phyloP scores from a whole-genome alignment of 371 early-diverging fungal species.

The Mortierella sp. region DNA sequence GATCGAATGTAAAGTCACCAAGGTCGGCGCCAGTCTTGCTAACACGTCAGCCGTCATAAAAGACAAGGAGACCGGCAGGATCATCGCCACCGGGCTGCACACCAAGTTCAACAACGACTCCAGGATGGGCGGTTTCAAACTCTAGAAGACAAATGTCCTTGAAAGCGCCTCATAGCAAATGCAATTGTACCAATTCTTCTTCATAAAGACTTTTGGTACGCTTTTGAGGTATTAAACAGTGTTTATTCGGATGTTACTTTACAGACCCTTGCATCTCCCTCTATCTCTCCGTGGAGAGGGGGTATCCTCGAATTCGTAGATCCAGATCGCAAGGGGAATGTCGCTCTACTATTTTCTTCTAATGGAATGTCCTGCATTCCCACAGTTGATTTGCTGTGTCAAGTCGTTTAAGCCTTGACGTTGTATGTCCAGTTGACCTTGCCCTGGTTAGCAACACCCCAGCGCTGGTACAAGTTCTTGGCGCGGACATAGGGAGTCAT shows the following conservation, averaged over 20 bases:
- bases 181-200: no score
- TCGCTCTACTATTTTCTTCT: background rate
- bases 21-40: conserved; percentile 47
- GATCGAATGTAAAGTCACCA: conserved; percentile 42
- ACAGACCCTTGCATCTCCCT: conserved; percentile 14
- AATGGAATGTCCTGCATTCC: conserved; percentile 19
- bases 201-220: no score
- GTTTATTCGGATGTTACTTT: conserved; percentile 16
- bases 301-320: conserved; percentile 9
- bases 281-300: conserved; percentile 2
- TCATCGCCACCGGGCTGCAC: conserved; percentile 46
- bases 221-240: no score
- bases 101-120: conserved; percentile 56
- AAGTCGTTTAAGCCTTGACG: conserved; percentile 33
- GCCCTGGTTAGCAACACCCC: conserved; percentile 48
- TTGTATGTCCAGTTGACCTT: conserved; percentile 54
- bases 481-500: conserved; percentile 54
- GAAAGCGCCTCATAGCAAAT: no score
- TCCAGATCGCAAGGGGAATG: conserved; percentile 4
- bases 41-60: conserved; percentile 33
- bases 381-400: no score
- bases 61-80: conserved; percentile 40
- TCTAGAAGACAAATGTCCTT: conserved; percentile 6
- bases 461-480: conserved; percentile 54
- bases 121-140: conserved; percentile 33